phyloP scores from a whole-genome alignment of 768 basidiomycete genomes.

The Russula ochroleuca region DNA sequence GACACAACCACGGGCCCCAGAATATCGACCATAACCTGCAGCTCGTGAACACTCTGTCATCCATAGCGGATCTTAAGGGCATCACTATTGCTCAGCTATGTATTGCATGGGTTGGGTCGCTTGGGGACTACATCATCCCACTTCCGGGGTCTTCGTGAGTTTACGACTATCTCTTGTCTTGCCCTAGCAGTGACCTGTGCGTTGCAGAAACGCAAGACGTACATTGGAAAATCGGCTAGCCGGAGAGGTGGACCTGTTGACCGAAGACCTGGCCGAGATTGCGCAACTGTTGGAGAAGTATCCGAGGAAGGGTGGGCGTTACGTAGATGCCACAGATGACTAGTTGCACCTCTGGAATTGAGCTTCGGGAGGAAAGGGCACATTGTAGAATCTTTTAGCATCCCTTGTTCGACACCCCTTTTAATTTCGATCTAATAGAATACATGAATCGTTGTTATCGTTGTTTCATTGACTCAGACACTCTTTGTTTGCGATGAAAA shows the following conservation, averaged over 20 bases:
- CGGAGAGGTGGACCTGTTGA: conserved; percentile 36
- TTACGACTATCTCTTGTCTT: background rate
- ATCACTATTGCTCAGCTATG: conserved; percentile 40
- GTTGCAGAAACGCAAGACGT: conserved; percentile 37
- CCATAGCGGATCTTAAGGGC: conserved; percentile 41
- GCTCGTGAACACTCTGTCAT: conserved; percentile 40
- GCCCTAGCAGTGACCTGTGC: background rate
- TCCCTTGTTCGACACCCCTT: background rate
- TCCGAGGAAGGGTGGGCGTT: conserved; percentile 42
- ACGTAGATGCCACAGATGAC: conserved; percentile 30
- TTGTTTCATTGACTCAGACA: background rate
- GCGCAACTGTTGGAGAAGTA: conserved; percentile 36
- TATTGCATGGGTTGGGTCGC: conserved; percentile 40
- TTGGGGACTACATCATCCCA: conserved; percentile 41
- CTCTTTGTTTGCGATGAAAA: too few species aligned
- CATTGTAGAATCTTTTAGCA: background rate
- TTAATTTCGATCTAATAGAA: background rate
- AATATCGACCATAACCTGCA: conserved; percentile 41
- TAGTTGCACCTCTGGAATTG: conserved; percentile 33
- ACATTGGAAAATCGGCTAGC: conserved; percentile 42
- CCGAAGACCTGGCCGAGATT: conserved; percentile 40
- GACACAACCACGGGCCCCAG: conserved; percentile 22
- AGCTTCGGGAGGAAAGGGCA: background rate
- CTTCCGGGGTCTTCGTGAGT: conserved; percentile 45
- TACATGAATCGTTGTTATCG: background rate